Evolutionary conservation across 2,329 filamentous ascomycete genomes (phyloP).

Genomic region (Grosmannia huntii): DNA sequence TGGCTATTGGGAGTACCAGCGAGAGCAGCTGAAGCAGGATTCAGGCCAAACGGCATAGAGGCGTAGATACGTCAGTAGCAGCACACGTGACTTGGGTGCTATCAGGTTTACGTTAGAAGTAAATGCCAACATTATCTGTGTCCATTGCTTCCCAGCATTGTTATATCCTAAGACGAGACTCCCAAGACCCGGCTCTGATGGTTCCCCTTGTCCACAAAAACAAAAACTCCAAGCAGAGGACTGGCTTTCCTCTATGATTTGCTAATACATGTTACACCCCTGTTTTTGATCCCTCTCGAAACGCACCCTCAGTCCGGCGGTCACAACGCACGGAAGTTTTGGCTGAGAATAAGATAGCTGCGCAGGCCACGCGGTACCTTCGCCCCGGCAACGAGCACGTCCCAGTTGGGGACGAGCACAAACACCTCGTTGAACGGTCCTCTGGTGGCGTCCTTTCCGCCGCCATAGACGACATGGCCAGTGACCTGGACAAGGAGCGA

Average conservation of each 20-base stretch:
- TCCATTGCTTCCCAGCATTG: not conserved
- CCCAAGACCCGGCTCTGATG: not conserved
- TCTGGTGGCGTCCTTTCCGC: slow-evolving; percentile 46
- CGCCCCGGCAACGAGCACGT: slow-evolving; percentile 29
- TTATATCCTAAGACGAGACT: not conserved
- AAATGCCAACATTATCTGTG: not conserved
- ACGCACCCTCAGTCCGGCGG: not conserved
- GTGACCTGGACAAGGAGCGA: slow-evolving; percentile 61
- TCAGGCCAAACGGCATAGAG: not conserved
- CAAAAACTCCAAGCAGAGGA: not conserved
- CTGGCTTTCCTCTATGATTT: not conserved
- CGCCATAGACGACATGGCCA: slow-evolving; percentile 58
- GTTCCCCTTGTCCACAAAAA: not conserved
- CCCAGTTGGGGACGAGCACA: slow-evolving; percentile 67
- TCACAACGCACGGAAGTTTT: slow-evolving; percentile 53
- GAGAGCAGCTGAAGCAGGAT: slow-evolving; percentile 24
- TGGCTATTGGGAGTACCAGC: slow-evolving; percentile 84
- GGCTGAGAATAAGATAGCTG: slow-evolving; percentile 56
- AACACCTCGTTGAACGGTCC: slow-evolving; percentile 70
- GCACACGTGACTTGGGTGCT: not conserved
- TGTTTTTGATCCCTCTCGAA: not conserved
- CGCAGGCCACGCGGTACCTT: slow-evolving; percentile 40
- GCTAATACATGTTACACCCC: not conserved
- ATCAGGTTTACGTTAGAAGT: not conserved
- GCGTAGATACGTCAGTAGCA: not conserved